Evolutionary conservation across 2,329 filamentous ascomycete species (phyloP), one percentile per base, ranked within the genome.

Genomic region (Ceratocystis ficicola): DNA sequence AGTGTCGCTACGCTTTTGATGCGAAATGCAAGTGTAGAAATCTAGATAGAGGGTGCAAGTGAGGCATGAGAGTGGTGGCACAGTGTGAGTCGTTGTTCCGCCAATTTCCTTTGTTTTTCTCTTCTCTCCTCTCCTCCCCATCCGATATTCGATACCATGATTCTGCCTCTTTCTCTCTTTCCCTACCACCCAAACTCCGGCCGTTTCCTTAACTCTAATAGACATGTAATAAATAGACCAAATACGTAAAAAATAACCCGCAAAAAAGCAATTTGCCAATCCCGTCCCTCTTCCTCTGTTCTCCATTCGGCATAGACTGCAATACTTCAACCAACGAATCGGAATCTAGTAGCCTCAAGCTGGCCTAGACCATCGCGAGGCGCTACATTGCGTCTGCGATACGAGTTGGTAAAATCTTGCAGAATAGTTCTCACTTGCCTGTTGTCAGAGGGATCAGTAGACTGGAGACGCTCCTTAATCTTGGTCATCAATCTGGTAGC

Each of bases 321-420:
- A 28, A 15, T 41, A n/a, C 10, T 17, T 46, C 62, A 77, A 63
- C 76, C 76, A n/a, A 73, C 73, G 65, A 96, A 97, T 71, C 89
- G 87, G 78, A 97, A 97, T 69, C 89, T 85, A 25, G 87, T 85
- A 28, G 91, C 90, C 76, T 96, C 91, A 67, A 97, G 78, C 73
- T 90, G 83, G 2, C 93, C 93, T 52, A 97, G 79, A 0, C 93
- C 93, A 73, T 97, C 93, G 68, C 93, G 80, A 5, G 94, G 94
- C n/a, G 94, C 93, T 60, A 99, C 89, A 72, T 99, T 96, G 69
- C 95, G 83, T 73, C 95, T 83, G 63, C 95, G 85, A 75, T 99
- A 99, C 36, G 86, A 89, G 74, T 93, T 95, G 28, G 94, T 97
- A 74, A 99, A 99, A 76, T 99, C 95, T 77, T 97, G 94, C 66